Evolutionary conservation across 345 rosid genomes (phyloP).

Genomic region (Eucalyptus virginea): DNA sequence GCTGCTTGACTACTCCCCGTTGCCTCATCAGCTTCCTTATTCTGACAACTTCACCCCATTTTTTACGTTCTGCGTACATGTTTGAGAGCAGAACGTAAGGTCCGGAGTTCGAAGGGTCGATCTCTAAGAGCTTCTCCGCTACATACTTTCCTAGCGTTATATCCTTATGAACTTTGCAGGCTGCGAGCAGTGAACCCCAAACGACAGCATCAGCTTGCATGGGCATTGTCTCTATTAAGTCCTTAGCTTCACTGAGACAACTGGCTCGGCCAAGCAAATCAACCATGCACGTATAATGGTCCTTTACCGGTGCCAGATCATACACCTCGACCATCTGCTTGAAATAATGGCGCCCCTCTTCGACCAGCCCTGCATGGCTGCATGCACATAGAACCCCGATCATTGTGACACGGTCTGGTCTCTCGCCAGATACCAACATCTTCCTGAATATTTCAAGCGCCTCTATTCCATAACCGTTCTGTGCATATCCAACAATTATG

Average conservation of each 20-base stretch:
- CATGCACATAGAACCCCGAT: constrained; percentile 81
- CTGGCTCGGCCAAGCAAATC: constrained; percentile 88
- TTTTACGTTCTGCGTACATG: constrained; percentile 69
- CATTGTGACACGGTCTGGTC: constrained; percentile 86
- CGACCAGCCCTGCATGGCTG: constrained; percentile 86
- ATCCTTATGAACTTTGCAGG: constrained; percentile 70
- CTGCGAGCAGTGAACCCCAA: constrained; percentile 87
- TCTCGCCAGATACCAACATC: constrained; percentile 56
- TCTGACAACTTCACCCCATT: constrained; percentile 48
- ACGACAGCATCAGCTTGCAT: constrained; percentile 70
- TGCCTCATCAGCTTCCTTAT: constrained; percentile 53
- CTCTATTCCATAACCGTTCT: constrained; percentile 57
- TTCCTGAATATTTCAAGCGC: constrained; percentile 56
- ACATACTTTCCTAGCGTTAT: constrained; percentile 47
- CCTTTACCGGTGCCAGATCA: constrained; percentile 46
- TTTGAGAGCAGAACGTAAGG: constrained; percentile 90
- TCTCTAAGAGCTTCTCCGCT: constrained; percentile 60
- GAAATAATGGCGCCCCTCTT: constrained; percentile 53
- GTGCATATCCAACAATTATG: constrained; percentile 76
- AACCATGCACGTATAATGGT: constrained; percentile 85
- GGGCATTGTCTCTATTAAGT: constrained; percentile 67
- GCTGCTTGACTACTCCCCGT: constrained; percentile 62
- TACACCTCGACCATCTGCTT: constrained; percentile 35
- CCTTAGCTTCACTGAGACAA: constrained; percentile 62
- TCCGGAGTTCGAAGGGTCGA: constrained; percentile 57